Conservation (phyloP, 202 grass and related monocot species). For the Saccharum hybrid region DNA sequence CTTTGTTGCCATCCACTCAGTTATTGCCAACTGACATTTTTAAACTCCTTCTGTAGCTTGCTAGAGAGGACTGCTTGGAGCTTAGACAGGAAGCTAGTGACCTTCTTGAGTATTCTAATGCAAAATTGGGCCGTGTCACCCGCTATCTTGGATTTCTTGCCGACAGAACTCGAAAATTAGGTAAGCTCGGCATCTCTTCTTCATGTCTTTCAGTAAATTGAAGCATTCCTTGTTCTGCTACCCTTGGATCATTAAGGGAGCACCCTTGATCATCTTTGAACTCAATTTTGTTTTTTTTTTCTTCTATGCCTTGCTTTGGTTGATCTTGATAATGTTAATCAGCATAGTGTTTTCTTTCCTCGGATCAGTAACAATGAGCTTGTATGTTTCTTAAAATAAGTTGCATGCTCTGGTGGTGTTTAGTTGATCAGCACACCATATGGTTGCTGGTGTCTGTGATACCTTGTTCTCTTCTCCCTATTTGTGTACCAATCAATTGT, state of each 20-base stretch:
- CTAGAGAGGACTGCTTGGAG: constrained; percentile 84
- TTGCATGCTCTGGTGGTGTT: constrained; percentile 15
- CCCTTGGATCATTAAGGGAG: not conserved
- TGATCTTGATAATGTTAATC: constrained; percentile 25
- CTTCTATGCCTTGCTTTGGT: constrained; percentile 25
- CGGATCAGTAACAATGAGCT: not conserved
- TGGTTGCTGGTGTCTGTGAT: constrained; percentile 6
- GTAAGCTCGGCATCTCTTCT: constrained; percentile 52
- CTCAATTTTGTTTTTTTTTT: constrained; percentile 12
- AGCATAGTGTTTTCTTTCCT: not conserved
- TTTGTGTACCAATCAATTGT: constrained; percentile 5
- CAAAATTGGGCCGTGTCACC: constrained; percentile 90
- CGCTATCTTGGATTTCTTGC: constrained; percentile 97
- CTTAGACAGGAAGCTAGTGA: constrained; percentile 93
- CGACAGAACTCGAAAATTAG: constrained; percentile 93
- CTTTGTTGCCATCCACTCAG: constrained; percentile 36
- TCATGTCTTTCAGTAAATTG: constrained; percentile 25
- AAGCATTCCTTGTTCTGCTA: constrained; percentile 14
- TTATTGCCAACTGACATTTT: constrained; percentile 31
- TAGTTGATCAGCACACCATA: constrained; percentile 19
- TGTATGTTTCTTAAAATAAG: constrained; percentile 25
- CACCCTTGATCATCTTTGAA: constrained; percentile 7
- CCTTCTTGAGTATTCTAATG: constrained; percentile 96
- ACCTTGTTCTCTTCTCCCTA: not conserved
- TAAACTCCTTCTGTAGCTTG: constrained; percentile 64